These are phyloP conservation scores for Phytophthora kernoviae DNA, from an alignment of 352 stramenopile genomes.

Conservation along the genomic window DNA sequence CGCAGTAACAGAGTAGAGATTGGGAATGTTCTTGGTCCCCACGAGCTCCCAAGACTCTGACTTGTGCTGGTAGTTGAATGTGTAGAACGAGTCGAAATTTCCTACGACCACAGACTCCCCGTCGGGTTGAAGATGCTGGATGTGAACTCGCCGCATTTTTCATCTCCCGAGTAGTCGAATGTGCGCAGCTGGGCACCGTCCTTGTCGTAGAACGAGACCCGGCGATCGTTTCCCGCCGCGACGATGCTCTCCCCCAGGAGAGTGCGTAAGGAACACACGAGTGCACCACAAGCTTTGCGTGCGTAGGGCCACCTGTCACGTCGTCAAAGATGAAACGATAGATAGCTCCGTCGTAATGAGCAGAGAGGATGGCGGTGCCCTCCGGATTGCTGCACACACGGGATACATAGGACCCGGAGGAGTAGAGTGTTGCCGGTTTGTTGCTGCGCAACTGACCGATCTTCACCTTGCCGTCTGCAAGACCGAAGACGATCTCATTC, in stretches of 20 bases:
- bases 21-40: slow-evolving; percentile 86
- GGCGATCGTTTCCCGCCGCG: slow-evolving; percentile 90
- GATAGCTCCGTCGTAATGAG: slow-evolving; percentile 92
- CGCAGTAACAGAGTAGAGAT: slow-evolving; percentile 93
- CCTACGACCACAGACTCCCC: slow-evolving; percentile 92
- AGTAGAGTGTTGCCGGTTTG: slow-evolving; percentile 92
- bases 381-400: slow-evolving; percentile 87
- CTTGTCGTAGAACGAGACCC: slow-evolving; percentile 92
- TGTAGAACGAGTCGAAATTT: slow-evolving; percentile 94
- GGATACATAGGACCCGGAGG: slow-evolving; percentile 82
- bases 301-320: slow-evolving; percentile 71
- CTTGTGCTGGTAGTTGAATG: slow-evolving; percentile 88
- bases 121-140: slow-evolving; percentile 88
- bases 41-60: slow-evolving; percentile 86
- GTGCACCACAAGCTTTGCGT: slow-evolving; percentile 90
- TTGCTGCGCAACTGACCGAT: slow-evolving; percentile 93
- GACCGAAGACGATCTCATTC: slow-evolving; percentile 94
- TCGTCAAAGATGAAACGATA: slow-evolving; percentile 94
- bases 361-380: slow-evolving; percentile 88
- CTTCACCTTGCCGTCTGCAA: slow-evolving; percentile 94
- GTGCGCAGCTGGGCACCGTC: slow-evolving; percentile 81
- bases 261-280: slow-evolving; percentile 90
- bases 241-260: slow-evolving; percentile 92
- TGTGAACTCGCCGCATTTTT: slow-evolving; percentile 85
- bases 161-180: slow-evolving; percentile 92